phyloP scores from a whole-genome alignment of 2,329 filamentous ascomycete genomes.

The Monilinia aucupariae region DNA sequence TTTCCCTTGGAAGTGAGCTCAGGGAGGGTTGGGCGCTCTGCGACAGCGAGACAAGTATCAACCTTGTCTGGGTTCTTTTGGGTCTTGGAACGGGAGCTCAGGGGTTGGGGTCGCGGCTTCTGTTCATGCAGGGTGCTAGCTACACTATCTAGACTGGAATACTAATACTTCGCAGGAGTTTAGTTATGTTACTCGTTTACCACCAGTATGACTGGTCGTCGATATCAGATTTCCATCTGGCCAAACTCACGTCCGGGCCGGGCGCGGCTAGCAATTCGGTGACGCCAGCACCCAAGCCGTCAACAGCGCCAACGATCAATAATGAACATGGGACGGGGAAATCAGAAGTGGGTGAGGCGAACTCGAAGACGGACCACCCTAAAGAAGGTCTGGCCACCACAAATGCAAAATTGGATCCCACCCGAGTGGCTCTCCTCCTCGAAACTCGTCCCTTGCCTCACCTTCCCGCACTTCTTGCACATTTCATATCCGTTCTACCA shows the following conservation, averaged over 20 bases:
- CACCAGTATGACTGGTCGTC: slow-evolving; percentile 4
- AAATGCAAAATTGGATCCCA: slow-evolving; percentile 37
- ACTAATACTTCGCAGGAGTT: slow-evolving; percentile 5
- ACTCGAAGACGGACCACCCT: not conserved
- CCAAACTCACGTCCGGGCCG: not conserved
- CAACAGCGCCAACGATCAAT: not conserved
- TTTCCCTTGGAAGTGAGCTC: not conserved
- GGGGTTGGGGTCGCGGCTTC: not conserved
- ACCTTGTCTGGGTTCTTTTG: not conserved
- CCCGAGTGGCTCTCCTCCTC: slow-evolving; percentile 51
- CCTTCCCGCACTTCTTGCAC: slow-evolving; percentile 48
- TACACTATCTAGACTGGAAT: not conserved
- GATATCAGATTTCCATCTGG: slow-evolving; percentile 1
- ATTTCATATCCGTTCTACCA: slow-evolving; percentile 50
- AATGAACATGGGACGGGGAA: not conserved
- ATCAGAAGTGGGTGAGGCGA: not conserved
- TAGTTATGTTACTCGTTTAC: not conserved
- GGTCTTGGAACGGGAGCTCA: too few relatives aligned
- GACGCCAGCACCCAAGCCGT: not conserved
- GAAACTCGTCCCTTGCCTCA: slow-evolving; percentile 46
- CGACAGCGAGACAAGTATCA: not conserved
- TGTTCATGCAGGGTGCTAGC: too few relatives aligned
- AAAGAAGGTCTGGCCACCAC: not conserved
- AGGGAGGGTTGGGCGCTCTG: not conserved
- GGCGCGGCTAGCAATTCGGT: not conserved